phyloP scores from a whole-genome alignment of 139 green algal genomes.

The Penium margaritaceum region DNA sequence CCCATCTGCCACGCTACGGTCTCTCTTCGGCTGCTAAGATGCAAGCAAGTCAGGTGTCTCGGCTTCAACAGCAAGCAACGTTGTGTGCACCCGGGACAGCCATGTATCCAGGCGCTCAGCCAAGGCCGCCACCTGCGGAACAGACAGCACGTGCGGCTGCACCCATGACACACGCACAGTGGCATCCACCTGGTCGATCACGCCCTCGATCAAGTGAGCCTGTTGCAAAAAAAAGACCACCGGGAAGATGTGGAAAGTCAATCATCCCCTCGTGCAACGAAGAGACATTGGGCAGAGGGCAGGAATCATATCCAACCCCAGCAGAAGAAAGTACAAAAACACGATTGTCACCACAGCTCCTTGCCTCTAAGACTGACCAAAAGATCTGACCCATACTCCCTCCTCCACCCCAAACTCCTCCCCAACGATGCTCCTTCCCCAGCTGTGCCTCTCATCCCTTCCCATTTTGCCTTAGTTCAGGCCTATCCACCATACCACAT shows the following conservation, averaged over 20 bases:
- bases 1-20: no score
- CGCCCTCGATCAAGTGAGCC: slow-evolving; percentile 79
- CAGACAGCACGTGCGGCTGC: slow-evolving; percentile 76
- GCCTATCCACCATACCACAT: background rate
- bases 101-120: slow-evolving; percentile 69
- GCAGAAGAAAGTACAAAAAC: background rate
- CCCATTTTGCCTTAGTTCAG: background rate
- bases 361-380: background rate
- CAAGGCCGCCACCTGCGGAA: slow-evolving; percentile 60
- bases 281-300: background rate
- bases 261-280: background rate
- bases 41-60: slow-evolving; percentile 51
- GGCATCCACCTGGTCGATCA: slow-evolving; percentile 71
- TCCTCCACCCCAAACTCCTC: no score
- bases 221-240: slow-evolving; percentile 18
- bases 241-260: background rate
- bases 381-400: background rate
- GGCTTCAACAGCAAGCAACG: slow-evolving; percentile 57
- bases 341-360: background rate
- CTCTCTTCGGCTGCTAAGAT: no score
- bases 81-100: slow-evolving; percentile 70
- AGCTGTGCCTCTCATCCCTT: no score
- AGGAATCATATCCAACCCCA: background rate
- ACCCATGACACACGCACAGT: slow-evolving; percentile 80
- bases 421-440: no score